phyloP scores from a whole-genome alignment of 2,329 filamentous ascomycete species.

The Aspergillus nomiae region DNA sequence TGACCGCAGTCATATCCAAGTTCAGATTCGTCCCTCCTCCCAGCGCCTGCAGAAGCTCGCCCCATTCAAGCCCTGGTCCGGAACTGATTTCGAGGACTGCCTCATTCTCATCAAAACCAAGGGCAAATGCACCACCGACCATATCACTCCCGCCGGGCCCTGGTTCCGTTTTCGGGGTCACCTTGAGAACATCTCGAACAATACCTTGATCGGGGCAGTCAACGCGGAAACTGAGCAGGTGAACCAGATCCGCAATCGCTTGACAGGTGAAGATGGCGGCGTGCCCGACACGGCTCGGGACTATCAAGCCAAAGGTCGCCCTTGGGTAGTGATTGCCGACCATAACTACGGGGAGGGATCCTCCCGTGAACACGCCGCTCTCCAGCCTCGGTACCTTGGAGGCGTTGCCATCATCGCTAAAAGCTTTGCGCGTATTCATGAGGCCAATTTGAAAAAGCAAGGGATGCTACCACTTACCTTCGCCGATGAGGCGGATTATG shows the following conservation, averaged over 20 bases:
- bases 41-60: slow-evolving; percentile 92
- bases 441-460: slow-evolving; percentile 99
- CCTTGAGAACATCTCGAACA: slow-evolving; percentile 99
- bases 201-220: slow-evolving; percentile 97
- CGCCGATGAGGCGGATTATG: slow-evolving; percentile 81
- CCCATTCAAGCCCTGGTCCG: slow-evolving; percentile 86
- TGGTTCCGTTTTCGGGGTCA: slow-evolving; percentile 99
- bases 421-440: slow-evolving; percentile 96
- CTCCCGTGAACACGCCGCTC: slow-evolving; percentile 92
- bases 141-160: too few species aligned
- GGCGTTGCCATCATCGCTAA: slow-evolving; percentile 92
- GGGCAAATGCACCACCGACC: slow-evolving; percentile 37
- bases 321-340: slow-evolving; percentile 97
- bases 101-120: slow-evolving; percentile 95
- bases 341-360: slow-evolving; percentile 99
- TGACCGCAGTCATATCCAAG: slow-evolving; percentile 58
- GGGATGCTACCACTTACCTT: slow-evolving; percentile 98
- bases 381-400: slow-evolving; percentile 92
- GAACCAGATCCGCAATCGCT: slow-evolving; percentile 94
- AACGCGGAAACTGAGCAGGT: slow-evolving; percentile 95
- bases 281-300: slow-evolving; percentile 94
- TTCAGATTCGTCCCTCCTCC: slow-evolving; percentile 82
- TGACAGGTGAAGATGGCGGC: slow-evolving; percentile 78
- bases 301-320: slow-evolving; percentile 95
- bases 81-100: slow-evolving; percentile 80